These are phyloP conservation scores for Turritis glabra DNA, from an alignment of 345 rosid species.

Conservation along the genomic window DNA sequence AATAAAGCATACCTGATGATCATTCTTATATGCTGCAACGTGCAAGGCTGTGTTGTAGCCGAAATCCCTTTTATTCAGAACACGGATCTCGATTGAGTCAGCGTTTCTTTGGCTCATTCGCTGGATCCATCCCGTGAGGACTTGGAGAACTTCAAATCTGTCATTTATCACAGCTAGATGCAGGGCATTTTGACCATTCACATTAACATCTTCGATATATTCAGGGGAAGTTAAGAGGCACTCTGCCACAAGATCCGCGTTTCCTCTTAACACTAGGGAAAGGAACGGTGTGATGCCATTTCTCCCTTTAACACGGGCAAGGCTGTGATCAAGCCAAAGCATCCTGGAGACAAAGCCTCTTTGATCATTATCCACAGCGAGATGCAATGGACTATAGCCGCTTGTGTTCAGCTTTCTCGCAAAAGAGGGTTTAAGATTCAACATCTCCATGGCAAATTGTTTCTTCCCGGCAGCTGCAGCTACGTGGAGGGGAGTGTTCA, in stretches of 20 bases:
- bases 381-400: conserved; percentile 42
- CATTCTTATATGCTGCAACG: conserved; percentile 30
- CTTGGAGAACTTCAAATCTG: conserved; percentile 32
- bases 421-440: conserved; percentile 44
- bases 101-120: neutral
- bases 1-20: conserved; percentile 25
- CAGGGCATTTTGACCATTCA: conserved; percentile 3
- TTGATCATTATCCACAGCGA: conserved; percentile 31
- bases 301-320: conserved; percentile 21
- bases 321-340: neutral
- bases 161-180: conserved; percentile 32
- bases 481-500: conserved; percentile 43
- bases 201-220: conserved; percentile 22
- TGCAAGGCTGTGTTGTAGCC: conserved; percentile 27
- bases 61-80: neutral
- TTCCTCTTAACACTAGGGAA: conserved; percentile 7
- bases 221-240: conserved; percentile 18
- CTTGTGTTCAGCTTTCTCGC: conserved; percentile 35
- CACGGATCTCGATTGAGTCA: fast-evolving
- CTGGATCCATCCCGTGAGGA: conserved; percentile 28
- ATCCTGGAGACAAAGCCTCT: neutral
- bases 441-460: conserved; percentile 31
- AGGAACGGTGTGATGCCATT: conserved; percentile 31
- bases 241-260: conserved; percentile 2
- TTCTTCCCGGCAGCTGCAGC: conserved; percentile 34